Percentiles rank a stretch among this genome's conserved stretches.
Conservation (phyloP, 1,284 basidiomycete genomes). For the Tilletia setariae region DNA sequence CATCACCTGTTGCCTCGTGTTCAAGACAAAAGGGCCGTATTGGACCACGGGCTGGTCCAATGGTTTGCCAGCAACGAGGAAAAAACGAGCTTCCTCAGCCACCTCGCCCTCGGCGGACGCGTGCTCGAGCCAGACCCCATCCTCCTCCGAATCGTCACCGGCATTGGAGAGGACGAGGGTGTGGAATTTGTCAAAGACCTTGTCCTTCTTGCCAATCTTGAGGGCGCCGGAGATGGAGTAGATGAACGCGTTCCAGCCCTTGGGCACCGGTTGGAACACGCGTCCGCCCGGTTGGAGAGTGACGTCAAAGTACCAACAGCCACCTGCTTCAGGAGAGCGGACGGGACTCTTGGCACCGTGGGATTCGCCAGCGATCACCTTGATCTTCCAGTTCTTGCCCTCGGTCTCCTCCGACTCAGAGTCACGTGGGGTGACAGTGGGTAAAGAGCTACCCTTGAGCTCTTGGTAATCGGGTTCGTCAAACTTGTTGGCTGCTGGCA, state of each 20-base stretch:
- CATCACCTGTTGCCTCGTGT: conserved; percentile 72
- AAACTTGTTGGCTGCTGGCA: conserved; percentile 83
- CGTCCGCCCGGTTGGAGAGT: conserved; percentile 66
- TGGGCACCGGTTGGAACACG: conserved; percentile 80
- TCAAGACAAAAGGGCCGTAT: conserved; percentile 80
- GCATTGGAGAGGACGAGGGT: conserved; percentile 66
- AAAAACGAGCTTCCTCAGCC: conserved; percentile 29
- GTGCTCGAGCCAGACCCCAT: conserved; percentile 65
- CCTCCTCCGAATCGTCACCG: conserved; percentile 60
- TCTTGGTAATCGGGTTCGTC: conserved; percentile 62
- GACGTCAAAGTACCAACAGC: conserved; percentile 88
- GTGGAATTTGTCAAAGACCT: conserved; percentile 64
- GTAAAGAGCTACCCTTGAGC: conserved; percentile 55
- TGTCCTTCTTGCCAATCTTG: conserved; percentile 59
- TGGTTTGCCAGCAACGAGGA: conserved; percentile 74
- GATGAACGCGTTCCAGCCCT: conserved; percentile 55
- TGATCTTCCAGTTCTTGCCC: conserved; percentile 67
- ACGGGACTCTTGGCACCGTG: conserved; percentile 83
- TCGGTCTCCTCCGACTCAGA: conserved; percentile 70
- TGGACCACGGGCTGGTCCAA: conserved; percentile 83
- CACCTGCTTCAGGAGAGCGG: conserved; percentile 69
- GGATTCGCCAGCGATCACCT: conserved; percentile 83
- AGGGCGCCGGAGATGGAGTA: conserved; percentile 62
- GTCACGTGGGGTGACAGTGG: conserved; percentile 61
- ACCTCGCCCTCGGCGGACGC: conserved; percentile 17